These are phyloP conservation scores for Arthrobotrys megalospora DNA, from an alignment of 2,329 filamentous ascomycete genomes.

Conservation along the genomic window DNA sequence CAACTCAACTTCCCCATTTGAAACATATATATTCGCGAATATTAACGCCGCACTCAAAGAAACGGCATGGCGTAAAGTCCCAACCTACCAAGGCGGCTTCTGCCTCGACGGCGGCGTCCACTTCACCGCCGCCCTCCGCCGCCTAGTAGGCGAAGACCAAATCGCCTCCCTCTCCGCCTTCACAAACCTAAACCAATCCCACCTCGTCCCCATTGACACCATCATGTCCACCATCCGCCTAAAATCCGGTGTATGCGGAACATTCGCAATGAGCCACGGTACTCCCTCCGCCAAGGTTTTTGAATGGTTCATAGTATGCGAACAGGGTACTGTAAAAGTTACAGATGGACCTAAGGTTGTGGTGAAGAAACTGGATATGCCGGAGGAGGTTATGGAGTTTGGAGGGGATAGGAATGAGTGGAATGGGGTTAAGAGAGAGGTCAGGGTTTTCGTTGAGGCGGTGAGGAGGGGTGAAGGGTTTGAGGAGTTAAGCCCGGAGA, in stretches of 20 bases:
- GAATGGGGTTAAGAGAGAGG: slow-evolving; percentile 74
- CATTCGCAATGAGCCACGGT: slow-evolving; percentile 74
- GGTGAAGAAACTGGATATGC: slow-evolving; percentile 65
- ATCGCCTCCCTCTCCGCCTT: slow-evolving; percentile 72
- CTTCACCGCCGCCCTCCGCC: slow-evolving; percentile 75
- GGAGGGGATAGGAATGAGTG: slow-evolving; percentile 66
- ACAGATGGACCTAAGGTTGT: slow-evolving; percentile 69
- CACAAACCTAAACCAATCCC: slow-evolving; percentile 72
- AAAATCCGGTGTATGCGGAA: slow-evolving; percentile 73
- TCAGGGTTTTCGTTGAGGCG: slow-evolving; percentile 75
- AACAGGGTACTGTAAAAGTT: slow-evolving; percentile 73
- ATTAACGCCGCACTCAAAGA: not conserved
- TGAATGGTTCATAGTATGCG: slow-evolving; percentile 74
- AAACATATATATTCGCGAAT: no score
- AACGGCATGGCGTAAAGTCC: slow-evolving; percentile 77
- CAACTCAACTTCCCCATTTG: no score
- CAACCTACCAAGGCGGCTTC: slow-evolving; percentile 82
- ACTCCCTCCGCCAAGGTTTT: slow-evolving; percentile 71
- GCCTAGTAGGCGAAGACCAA: slow-evolving; percentile 72
- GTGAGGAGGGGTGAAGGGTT: slow-evolving; percentile 70
- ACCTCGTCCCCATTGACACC: slow-evolving; percentile 78
- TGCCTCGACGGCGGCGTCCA: slow-evolving; percentile 83
- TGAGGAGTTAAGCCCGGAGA: slow-evolving; percentile 72
- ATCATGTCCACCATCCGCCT: slow-evolving; percentile 74
- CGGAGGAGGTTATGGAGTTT: slow-evolving; percentile 69